A percentile compares a stretch with the other conserved stretches of the same genome.
phyloP scores from a whole-genome alignment of 2,329 filamentous ascomycete genomes.

The Remersonia thermophila region DNA sequence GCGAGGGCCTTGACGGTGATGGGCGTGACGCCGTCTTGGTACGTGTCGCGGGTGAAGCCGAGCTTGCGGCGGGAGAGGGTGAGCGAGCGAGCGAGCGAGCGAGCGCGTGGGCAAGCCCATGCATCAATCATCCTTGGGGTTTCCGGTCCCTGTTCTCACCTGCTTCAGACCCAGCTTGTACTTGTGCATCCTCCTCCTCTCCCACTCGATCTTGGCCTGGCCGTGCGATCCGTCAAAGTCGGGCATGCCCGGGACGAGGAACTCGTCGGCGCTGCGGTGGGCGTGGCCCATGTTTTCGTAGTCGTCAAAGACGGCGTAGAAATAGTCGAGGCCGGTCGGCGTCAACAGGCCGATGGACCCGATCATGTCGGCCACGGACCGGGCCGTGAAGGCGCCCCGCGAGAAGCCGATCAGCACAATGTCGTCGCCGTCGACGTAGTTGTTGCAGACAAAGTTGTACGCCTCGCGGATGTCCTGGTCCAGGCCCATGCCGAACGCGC shows the following conservation, averaged over 20 bases:
- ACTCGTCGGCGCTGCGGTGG: conserved; percentile 14
- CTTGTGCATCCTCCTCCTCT: conserved; percentile 21
- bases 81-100: too few species aligned
- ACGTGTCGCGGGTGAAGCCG: conserved; percentile 26
- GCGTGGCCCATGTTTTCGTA: conserved; percentile 23
- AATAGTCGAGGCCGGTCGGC: conserved; percentile 28
- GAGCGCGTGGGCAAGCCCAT: not conserved
- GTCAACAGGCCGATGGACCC: conserved; percentile 29
- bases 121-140: not conserved
- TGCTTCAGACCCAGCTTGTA: conserved; percentile 27
- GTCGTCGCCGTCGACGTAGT: conserved; percentile 25
- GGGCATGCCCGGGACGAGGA: conserved; percentile 16
- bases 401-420: conserved; percentile 29
- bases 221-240: conserved; percentile 18
- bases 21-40: conserved; percentile 20
- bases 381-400: conserved; percentile 28
- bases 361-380: conserved; percentile 27
- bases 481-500: conserved; percentile 23
- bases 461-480: conserved; percentile 24
- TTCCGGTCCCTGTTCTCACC: conserved; percentile 12
- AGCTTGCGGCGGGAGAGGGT: conserved; percentile 16
- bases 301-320: conserved; percentile 30
- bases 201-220: conserved; percentile 22
- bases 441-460: conserved; percentile 27
- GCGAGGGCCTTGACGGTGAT: conserved; percentile 34